Base-by-base conservation (phyloP, 2,329 filamentous ascomycete genomes). In the Triangularia verruculosa region DNA sequence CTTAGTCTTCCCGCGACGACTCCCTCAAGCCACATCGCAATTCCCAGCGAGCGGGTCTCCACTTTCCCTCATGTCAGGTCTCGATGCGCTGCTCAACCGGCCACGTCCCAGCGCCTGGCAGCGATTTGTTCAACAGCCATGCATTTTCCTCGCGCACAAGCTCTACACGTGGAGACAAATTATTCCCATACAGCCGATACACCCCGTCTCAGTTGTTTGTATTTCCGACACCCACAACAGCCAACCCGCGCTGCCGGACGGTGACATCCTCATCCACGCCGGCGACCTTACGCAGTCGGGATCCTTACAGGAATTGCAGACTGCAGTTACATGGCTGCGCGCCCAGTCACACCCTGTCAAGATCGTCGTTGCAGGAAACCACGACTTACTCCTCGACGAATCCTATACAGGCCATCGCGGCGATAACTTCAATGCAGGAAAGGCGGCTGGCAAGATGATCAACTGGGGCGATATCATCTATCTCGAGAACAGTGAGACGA, bases 161-260 rank as follows among this genome's bases (percentile, higher is more conserved):
- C 61, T 68, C 28, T 68, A 67, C 61, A 63, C 58, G 12, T 63
- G 57, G 55, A 60, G 34, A 43, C 34, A 17, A 43, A 15, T 39
- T 3, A 13, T 64, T 39, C 61, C 61, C 20, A 30, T 28, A 13
- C 54, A 59, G 7, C 65, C 61, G 12, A 39, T 58, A 9, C 15
- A 63, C 30, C 60, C 62, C 1, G 57, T 69, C 53, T 63, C 64
- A 1, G 68, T 77, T 13, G 73, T 77, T 22, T 79, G 76, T 66
- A 72, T 80, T n/a, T 78, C 78, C 12, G 77, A 80, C 67, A 79
- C 78, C 1, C 78, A 79, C 71, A 78, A 77, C 66, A 68, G 64
- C 25, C 72, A 70, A 27, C 75, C 74, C 0, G 61, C 62, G 4
- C 64, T 79, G 7, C 77, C 77, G 3, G 51, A 68, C 12, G 78